Base-by-base conservation (phyloP, 257 asterid species). In the Solanum habrochaites region DNA sequence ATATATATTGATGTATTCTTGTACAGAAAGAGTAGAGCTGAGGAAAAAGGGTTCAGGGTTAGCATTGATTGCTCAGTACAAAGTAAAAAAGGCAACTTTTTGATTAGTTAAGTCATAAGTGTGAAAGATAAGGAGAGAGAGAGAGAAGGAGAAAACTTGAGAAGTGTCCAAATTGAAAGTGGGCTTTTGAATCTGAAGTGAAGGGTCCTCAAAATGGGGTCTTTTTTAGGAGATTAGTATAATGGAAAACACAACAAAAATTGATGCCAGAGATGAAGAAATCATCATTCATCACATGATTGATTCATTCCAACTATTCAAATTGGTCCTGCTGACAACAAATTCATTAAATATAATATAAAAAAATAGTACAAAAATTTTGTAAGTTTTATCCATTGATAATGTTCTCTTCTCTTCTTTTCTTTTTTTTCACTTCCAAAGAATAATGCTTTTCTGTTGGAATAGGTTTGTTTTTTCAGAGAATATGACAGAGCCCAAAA, bases 31-130 rank as follows among this genome's bases (percentile, higher is more conserved):
- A 87, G 64, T 88, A 90, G 88, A 90, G 92, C 67, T 86, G 87
- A 89, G 88, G 87, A 85, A 88, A 88, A 88, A 90, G 84, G 85
- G 52, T 82, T 88, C 88, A 88, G 78, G 89, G 85, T 87, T 89
- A 86, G 90, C 90, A 90, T 91, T 90, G 87, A 92, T 90, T 92
- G 90, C 85, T 88, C 87, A 83, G 92, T 89, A 82, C 85, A 73
- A 90, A 90, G 86, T 80, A 90, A 91, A 91, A 91, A 91, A 75
- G 86, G 69, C 29, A 80, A 16, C 29, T 80, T 80, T 85, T 86
- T 87, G 84, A 89, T 88, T 86, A 80, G 80, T 71, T 88, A 74
- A 39, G 42, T 39, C 42, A 39, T 2, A 39, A 86, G 69, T 37
- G 67, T 81, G 71, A 83, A 52, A 70, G 32, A 16, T 69, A 73